Base-by-base conservation (phyloP, 805 yeast genomes). In the Phaffomyces thermotolerans region DNA sequence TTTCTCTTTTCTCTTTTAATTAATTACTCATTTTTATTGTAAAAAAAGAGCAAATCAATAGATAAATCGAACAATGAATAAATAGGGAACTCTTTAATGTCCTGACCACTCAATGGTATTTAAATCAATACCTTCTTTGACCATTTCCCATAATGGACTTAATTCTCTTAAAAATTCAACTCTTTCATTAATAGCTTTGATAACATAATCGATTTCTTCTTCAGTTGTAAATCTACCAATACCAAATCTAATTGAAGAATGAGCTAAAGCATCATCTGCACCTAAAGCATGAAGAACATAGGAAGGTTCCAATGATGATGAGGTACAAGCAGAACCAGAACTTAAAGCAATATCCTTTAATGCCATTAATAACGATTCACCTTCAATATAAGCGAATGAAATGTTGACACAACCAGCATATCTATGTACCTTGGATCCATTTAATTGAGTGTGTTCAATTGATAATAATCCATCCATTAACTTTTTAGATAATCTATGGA, bases 91-190 rank as follows among this genome's bases (percentile, higher is more conserved):
- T 18, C 12, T 8, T 32, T 34, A 93, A 67, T 93, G 99, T 52
- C 96, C 98, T 47, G 96, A 86, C 99, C 99, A 93, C 69, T 93
- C 95, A 58, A 93, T 93, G 30, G 95, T 76, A 59, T 84, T 77
- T 63, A 93, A 72, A 62, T 93, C 99, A 58, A 93, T 91, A 53
- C 99, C 99, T 53, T 93, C 98, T 67, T 93, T 96, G 45, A 88
- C 96, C 98, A 93, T 90, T 70, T 93, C 99, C 98, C 98, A 93
- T 57, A 93, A 72, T 39, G 99, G 99, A 45, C 93, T 81, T 67
- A 93, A 73, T 59, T 89, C 91, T 67, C 99, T 79, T 62, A 93
- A 75, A 67, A 88, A 88, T 51, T 81, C 82, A 43, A 93, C 98
- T 66, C 97, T 79, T 63, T 87, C 90, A 44, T 78, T 73, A 46